Conservation (phyloP, 345 rosid species). For the Gossypium rotundifolium region DNA sequence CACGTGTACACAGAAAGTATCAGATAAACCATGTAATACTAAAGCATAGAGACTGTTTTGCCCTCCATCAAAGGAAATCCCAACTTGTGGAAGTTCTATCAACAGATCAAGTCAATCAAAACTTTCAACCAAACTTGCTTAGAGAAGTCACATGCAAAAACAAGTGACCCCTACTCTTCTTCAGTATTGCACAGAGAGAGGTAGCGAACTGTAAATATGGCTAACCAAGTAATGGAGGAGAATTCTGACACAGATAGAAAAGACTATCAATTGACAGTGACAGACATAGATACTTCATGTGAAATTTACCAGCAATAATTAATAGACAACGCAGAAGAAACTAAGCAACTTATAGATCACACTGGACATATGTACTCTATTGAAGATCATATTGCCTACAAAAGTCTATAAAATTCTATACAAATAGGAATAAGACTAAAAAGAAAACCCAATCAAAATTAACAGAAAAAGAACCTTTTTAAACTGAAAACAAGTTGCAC, state of each 20-base stretch:
- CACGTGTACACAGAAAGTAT: background rate
- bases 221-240: too few relatives aligned
- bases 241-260: too few relatives aligned
- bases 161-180: background rate
- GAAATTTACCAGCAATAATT: background rate
- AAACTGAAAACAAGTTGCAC: background rate
- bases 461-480: background rate
- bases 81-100: background rate
- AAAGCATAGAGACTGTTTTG: background rate
- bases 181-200: too few relatives aligned
- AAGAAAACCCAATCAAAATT: background rate
- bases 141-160: background rate
- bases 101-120: slow-evolving; percentile 13
- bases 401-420: background rate
- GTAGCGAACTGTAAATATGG: too few relatives aligned
- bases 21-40: background rate
- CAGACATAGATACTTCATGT: background rate
- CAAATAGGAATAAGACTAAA: background rate
- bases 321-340: background rate
- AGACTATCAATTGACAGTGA: background rate
- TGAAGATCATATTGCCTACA: background rate
- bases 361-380: background rate
- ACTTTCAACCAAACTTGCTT: background rate
- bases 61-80: background rate
- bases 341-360: background rate